A percentile compares a stretch with the other conserved stretches of the same genome.
Conservation (phyloP, 345 rosid genomes). For the Aegle marmelos region DNA sequence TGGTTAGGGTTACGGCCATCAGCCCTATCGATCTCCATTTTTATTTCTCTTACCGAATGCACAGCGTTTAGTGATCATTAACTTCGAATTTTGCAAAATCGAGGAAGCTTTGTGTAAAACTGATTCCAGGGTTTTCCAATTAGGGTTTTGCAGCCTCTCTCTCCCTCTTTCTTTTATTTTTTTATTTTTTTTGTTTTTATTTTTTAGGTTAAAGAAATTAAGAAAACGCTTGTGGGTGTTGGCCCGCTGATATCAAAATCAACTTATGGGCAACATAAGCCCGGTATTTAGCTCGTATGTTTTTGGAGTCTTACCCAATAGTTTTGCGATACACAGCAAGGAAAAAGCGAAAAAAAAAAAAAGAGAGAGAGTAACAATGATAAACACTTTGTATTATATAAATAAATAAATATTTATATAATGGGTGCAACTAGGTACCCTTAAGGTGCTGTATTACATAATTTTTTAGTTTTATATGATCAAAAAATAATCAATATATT, state of each 20-base stretch:
- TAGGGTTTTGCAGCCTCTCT: not conserved
- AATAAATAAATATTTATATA: no score
- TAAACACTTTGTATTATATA: no score
- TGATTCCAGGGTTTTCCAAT: not conserved
- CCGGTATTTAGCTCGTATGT: not conserved
- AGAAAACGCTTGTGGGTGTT: not conserved
- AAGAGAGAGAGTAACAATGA: no score
- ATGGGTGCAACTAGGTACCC: no score
- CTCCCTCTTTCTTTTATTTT: no score
- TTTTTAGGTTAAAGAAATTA: not conserved
- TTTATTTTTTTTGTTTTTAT: not conserved
- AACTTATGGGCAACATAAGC: not conserved
- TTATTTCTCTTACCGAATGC: not conserved
- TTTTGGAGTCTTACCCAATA: not conserved
- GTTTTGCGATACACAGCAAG: no score
- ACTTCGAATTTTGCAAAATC: not conserved
- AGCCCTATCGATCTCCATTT: slow-evolving; percentile 62
- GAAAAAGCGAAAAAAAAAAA: no score
- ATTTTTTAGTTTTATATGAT: no score
- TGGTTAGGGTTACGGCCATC: slow-evolving; percentile 71
- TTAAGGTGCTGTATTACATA: no score
- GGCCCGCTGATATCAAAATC: not conserved
- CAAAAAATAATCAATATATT: no score
- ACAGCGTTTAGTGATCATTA: not conserved
- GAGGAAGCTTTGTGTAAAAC: not conserved